Conservation (phyloP, 2,329 filamentous ascomycete genomes). For the Leptographium wingfieldii region DNA sequence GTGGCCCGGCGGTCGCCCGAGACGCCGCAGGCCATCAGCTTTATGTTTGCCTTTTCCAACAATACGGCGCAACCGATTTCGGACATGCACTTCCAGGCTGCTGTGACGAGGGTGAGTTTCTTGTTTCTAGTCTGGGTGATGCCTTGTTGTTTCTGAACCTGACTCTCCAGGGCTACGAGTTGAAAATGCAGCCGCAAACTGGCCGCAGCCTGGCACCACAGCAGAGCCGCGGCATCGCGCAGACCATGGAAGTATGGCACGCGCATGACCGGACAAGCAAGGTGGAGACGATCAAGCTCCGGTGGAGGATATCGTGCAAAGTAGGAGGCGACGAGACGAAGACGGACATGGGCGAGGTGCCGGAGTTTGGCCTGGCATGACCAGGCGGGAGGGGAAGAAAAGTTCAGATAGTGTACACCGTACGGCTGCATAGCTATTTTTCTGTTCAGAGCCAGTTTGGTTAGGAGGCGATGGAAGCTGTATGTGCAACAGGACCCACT, state of each 20-base stretch:
- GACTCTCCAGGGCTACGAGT: constrained; percentile 53
- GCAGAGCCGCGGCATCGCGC: constrained; percentile 61
- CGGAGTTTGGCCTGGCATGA: constrained; percentile 61
- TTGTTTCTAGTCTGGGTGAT: background rate
- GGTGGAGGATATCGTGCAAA: constrained; percentile 78
- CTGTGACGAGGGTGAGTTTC: constrained; percentile 70
- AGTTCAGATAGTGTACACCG: background rate
- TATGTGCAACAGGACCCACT: background rate
- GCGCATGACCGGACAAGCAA: constrained; percentile 55
- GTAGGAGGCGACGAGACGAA: constrained; percentile 50
- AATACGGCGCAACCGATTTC: constrained; percentile 56
- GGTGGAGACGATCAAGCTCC: constrained; percentile 72
- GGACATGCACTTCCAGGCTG: constrained; percentile 81
- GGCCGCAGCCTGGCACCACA: constrained; percentile 65
- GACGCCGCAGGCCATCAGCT: constrained; percentile 45
- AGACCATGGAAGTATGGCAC: constrained; percentile 63
- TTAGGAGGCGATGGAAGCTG: background rate
- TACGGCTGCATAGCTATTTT: background rate
- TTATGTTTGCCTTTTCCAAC: constrained; percentile 77
- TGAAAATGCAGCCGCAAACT: constrained; percentile 75
- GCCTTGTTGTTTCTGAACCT: background rate
- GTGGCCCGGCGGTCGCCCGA: constrained; percentile 48
- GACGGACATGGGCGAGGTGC: constrained; percentile 76
- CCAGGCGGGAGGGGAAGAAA: background rate
- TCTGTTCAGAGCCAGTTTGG: background rate